phyloP scores from a whole-genome alignment of 345 rosid genomes.

The Geranium rotundifolium region DNA sequence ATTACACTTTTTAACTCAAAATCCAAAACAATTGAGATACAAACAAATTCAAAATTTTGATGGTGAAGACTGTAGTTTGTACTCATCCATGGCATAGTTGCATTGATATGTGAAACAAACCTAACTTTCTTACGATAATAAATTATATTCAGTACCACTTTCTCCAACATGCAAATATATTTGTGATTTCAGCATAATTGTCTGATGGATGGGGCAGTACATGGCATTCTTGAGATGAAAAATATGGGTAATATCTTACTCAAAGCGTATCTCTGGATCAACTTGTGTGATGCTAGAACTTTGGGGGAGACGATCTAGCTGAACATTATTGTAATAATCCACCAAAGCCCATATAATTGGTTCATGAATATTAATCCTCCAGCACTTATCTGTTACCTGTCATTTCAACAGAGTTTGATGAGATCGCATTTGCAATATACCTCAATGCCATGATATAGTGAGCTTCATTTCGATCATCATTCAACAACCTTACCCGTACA shows the following conservation, averaged over 20 bases:
- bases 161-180: not conserved
- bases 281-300: conserved; percentile 62
- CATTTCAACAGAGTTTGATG: conserved; percentile 8
- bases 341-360: conserved; percentile 87
- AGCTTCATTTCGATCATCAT: not conserved
- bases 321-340: conserved; percentile 73
- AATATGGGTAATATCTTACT: conserved; percentile 36
- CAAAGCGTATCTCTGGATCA: conserved; percentile 90
- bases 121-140: no score
- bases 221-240: not conserved
- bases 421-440: conserved; percentile 8
- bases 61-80: not conserved
- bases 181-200: not conserved
- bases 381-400: conserved; percentile 72
- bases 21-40: not conserved
- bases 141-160: not conserved
- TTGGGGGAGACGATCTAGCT: conserved; percentile 61
- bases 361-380: conserved; percentile 91
- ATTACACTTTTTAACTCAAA: conserved; percentile 1
- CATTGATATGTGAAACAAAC: no score
- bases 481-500: conserved; percentile 54
- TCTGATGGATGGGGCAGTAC: not conserved
- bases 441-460: not conserved
- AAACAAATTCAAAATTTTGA: no score
- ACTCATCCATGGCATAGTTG: not conserved